phyloP scores from a whole-genome alignment of 345 rosid genomes.

The Lepidium africanum region DNA sequence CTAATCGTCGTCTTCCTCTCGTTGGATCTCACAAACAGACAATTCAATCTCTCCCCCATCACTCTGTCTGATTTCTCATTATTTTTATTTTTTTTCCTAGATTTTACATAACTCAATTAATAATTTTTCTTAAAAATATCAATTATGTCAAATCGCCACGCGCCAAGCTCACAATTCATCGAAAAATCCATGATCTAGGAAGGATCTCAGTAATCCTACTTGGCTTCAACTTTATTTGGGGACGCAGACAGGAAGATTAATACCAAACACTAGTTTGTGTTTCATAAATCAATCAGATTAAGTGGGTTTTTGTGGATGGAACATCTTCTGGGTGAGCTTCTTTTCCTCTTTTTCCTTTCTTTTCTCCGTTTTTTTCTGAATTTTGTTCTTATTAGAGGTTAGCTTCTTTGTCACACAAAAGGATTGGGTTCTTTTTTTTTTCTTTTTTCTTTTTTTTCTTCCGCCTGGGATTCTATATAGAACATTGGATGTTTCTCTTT shows the following conservation, averaged over 20 bases:
- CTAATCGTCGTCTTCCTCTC: neutral
- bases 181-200: conserved; percentile 24
- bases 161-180: conserved; percentile 17
- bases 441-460: neutral
- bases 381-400: neutral
- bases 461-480: neutral
- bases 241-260: conserved; percentile 21
- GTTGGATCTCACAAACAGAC: conserved; percentile 17
- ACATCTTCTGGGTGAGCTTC: conserved; percentile 28
- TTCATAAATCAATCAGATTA: neutral
- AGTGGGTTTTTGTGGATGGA: conserved; percentile 22
- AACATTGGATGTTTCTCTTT: neutral
- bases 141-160: conserved; percentile 16
- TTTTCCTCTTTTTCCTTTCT: neutral
- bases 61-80: conserved; percentile 1
- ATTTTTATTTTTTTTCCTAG: neutral
- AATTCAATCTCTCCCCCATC: conserved; percentile 11
- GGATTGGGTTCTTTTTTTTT: neutral
- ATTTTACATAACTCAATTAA: neutral
- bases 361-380: conserved; percentile 18
- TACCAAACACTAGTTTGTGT: conserved; percentile 10
- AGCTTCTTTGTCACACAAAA: neutral
- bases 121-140: neutral
- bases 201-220: conserved; percentile 21
- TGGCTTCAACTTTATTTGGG: conserved; percentile 7